Evolutionary conservation across 192 early-diverging fungal species (phyloP).

Genomic region (Coemansia sp.): DNA sequence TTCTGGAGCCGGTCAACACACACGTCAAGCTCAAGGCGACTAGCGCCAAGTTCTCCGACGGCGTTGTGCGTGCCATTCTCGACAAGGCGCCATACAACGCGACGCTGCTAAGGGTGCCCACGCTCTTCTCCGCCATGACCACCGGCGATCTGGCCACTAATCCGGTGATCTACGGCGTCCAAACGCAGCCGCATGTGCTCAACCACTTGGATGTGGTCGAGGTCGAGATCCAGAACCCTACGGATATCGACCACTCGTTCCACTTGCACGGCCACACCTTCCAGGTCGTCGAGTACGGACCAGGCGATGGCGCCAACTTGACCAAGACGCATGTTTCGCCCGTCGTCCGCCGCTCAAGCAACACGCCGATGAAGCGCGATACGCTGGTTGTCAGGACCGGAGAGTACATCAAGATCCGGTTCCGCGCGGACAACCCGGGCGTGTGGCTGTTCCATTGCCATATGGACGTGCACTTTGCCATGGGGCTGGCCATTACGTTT

Average conservation of each 20-base stretch:
- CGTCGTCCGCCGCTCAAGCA: constrained; percentile 26
- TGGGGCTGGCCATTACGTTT: constrained; percentile 70
- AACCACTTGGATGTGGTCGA: constrained; percentile 64
- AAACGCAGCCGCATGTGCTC: constrained; percentile 62
- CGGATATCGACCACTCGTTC: constrained; percentile 7
- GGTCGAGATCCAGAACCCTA: constrained; percentile 5
- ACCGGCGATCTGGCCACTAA: constrained; percentile 55
- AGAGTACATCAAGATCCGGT: constrained; percentile 67
- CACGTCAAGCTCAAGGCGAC: constrained; percentile 13
- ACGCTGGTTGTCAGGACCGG: constrained; percentile 62
- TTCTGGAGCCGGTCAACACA: constrained; percentile 19
- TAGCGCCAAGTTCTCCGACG: background rate
- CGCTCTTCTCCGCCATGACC: constrained; percentile 64
- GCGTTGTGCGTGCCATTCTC: constrained; percentile 12
- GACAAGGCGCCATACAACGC: constrained; percentile 64
- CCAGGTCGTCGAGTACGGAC: constrained; percentile 26
- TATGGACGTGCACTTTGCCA: constrained; percentile 56
- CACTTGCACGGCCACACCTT: constrained; percentile 22
- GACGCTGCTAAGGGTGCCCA: constrained; percentile 58
- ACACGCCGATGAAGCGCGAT: constrained; percentile 63
- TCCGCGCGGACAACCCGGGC: constrained; percentile 79
- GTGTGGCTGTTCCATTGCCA: constrained; percentile 84
- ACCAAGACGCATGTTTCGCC: background rate
- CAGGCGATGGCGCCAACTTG: background rate
- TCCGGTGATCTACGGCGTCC: constrained; percentile 61